Conservation (phyloP, 192 early-diverging fungal species). For the Rhizophlyctis rosea region DNA sequence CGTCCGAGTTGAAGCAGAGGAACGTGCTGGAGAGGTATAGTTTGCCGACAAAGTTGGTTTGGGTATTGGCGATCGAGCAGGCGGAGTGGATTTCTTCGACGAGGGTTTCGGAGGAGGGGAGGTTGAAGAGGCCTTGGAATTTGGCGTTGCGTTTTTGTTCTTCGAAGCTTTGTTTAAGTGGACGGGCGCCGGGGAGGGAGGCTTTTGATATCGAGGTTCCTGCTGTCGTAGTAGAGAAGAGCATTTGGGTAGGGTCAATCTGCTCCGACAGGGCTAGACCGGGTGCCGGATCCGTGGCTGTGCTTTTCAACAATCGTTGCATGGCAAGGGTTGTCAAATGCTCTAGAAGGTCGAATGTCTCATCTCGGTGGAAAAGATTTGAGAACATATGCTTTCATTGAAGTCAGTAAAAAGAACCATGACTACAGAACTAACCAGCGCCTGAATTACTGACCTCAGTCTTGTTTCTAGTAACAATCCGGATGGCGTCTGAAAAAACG, state of each 20-base stretch:
- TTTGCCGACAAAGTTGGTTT: conserved; percentile 56
- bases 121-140: conserved; percentile 73
- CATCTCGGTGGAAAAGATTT: conserved; percentile 94
- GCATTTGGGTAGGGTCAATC: conserved; percentile 2
- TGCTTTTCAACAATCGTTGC: conserved; percentile 81
- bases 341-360: conserved; percentile 93
- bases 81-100: conserved; percentile 62
- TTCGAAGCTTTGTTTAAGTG: conserved; percentile 51
- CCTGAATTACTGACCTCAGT: conserved; percentile 67
- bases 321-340: conserved; percentile 85
- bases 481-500: conserved; percentile 82
- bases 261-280: conserved; percentile 41
- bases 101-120: conserved; percentile 75
- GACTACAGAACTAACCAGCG: not conserved
- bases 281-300: conserved; percentile 65
- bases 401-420: conserved; percentile 6
- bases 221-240: conserved; percentile 9
- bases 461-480: conserved; percentile 78
- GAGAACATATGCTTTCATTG: conserved; percentile 87
- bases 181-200: conserved; percentile 6
- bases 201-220: conserved; percentile 36
- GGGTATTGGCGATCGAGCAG: conserved; percentile 53
- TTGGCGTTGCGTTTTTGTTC: conserved; percentile 73
- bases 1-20: conserved; percentile 73
- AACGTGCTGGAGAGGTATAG: conserved; percentile 87